Conservation (phyloP, 2,329 filamentous ascomycete genomes). For the Dactylellina haptotyla region DNA sequence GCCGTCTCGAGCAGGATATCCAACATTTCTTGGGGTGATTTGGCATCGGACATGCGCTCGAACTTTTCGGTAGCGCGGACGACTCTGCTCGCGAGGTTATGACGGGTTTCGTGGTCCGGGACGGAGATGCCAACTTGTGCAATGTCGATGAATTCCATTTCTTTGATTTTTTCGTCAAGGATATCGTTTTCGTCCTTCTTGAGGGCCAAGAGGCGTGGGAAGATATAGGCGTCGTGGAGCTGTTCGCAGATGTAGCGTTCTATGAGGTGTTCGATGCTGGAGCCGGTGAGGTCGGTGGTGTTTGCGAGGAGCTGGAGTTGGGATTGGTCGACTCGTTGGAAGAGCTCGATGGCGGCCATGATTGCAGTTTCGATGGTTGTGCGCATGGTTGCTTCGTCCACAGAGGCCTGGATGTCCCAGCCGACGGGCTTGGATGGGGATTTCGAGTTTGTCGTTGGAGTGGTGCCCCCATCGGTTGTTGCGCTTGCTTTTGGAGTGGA, state of each 20-base stretch:
- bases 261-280: slow-evolving; percentile 90
- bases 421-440: slow-evolving; percentile 63
- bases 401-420: slow-evolving; percentile 38
- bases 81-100: slow-evolving; percentile 80
- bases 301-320: slow-evolving; percentile 90
- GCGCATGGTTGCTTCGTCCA: slow-evolving; percentile 87
- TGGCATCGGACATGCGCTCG: slow-evolving; percentile 79
- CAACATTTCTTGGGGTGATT: slow-evolving; percentile 89
- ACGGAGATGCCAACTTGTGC: slow-evolving; percentile 92
- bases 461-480: slow-evolving; percentile 65
- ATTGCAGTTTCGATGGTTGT: slow-evolving; percentile 90
- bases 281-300: slow-evolving; percentile 91
- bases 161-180: slow-evolving; percentile 85
- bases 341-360: slow-evolving; percentile 91
- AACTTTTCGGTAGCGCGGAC: slow-evolving; percentile 86
- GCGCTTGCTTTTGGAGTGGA: slow-evolving; percentile 61
- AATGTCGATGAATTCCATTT: slow-evolving; percentile 93
- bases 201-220: slow-evolving; percentile 80
- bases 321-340: slow-evolving; percentile 94
- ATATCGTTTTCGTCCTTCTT: slow-evolving; percentile 85
- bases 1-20: slow-evolving; percentile 80
- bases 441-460: slow-evolving; percentile 21
- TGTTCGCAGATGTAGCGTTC: slow-evolving; percentile 95
- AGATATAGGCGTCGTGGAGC: slow-evolving; percentile 83
- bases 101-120: slow-evolving; percentile 77